phyloP scores from a whole-genome alignment of 2,329 filamentous ascomycete species.

The Aureobasidium leucospermi region DNA sequence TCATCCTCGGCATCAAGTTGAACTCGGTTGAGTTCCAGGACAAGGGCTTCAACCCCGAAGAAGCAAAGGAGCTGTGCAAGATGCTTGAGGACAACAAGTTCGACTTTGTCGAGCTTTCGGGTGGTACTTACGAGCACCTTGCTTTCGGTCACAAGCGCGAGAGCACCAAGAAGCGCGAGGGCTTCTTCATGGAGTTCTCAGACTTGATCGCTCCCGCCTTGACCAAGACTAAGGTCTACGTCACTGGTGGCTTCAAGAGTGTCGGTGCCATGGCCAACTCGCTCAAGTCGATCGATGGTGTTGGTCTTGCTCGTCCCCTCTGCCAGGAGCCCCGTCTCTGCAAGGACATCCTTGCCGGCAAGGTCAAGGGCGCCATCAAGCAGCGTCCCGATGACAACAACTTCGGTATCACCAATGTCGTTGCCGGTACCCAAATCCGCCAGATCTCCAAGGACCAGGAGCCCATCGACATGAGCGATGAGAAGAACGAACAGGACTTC shows the following conservation, averaged over 20 bases:
- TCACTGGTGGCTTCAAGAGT: constrained; percentile 53
- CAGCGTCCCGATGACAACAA: constrained; percentile 42
- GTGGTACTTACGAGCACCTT: constrained; percentile 52
- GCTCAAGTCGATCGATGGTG: constrained; percentile 50
- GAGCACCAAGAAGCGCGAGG: constrained; percentile 46
- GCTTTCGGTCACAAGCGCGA: constrained; percentile 48
- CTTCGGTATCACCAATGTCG: constrained; percentile 42
- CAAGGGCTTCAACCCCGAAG: constrained; percentile 44
- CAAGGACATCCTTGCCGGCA: constrained; percentile 40
- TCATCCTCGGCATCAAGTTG: constrained; percentile 51
- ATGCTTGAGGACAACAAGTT: constrained; percentile 44
- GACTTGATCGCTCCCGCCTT: constrained; percentile 44
- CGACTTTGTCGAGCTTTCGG: constrained; percentile 53
- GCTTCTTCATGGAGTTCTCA: constrained; percentile 56
- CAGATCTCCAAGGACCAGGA: constrained; percentile 47
- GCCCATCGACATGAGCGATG: constrained; percentile 45
- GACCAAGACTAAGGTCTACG: constrained; percentile 48
- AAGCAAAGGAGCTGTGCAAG: constrained; percentile 42
- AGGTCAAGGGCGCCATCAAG: constrained; percentile 43
- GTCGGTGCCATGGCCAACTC: constrained; percentile 52
- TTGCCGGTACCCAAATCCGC: constrained; percentile 44
- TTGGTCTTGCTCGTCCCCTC: constrained; percentile 50
- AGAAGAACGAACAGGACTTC: constrained; percentile 43
- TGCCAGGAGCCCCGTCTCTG: constrained; percentile 45
- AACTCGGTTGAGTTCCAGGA: constrained; percentile 52